A percentile compares a stretch with the other conserved stretches of the same genome.
These are phyloP conservation scores for Roridomyces roridus DNA, from an alignment of 768 basidiomycete species.

Conservation along the genomic window DNA sequence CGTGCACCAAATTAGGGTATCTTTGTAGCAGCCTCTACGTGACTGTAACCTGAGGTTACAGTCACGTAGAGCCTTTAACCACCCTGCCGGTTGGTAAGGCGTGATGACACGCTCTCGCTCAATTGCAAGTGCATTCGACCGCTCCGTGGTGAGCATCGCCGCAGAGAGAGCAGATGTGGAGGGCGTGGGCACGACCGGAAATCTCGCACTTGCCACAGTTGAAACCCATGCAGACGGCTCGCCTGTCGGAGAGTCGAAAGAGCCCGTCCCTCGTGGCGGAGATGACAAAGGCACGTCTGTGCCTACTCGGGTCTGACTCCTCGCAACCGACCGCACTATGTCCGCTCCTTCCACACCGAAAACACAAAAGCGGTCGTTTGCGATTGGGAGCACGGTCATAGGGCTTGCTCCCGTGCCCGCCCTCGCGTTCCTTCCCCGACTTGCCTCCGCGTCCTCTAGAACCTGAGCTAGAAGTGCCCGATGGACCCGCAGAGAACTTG, in stretches of 20 bases:
- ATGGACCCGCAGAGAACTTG: not conserved
- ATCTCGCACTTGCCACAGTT: not conserved
- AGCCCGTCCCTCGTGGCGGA: not conserved
- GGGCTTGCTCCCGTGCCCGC: not conserved
- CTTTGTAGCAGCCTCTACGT: not conserved
- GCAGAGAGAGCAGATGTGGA: slow-evolving; percentile 1
- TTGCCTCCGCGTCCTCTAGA: not conserved
- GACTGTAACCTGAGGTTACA: not conserved
- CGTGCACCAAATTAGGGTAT: not conserved
- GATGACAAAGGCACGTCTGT: not conserved
- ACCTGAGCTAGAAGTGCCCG: not conserved
- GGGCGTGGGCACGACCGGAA: not conserved
- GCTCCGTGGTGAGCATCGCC: slow-evolving; percentile 3
- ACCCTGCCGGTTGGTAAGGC: not conserved
- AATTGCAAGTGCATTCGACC: not conserved
- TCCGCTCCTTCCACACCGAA: not conserved
- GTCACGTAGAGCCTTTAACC: not conserved
- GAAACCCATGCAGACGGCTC: not conserved
- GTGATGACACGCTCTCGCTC: not conserved
- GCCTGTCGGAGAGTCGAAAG: not conserved
- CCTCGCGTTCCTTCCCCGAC: not conserved
- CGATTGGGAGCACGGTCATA: not conserved
- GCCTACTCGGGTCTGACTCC: not conserved
- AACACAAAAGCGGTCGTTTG: not conserved
- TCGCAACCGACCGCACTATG: not conserved